Base-by-base conservation (phyloP, 441 rosid genomes). In the Hura crepitans region DNA sequence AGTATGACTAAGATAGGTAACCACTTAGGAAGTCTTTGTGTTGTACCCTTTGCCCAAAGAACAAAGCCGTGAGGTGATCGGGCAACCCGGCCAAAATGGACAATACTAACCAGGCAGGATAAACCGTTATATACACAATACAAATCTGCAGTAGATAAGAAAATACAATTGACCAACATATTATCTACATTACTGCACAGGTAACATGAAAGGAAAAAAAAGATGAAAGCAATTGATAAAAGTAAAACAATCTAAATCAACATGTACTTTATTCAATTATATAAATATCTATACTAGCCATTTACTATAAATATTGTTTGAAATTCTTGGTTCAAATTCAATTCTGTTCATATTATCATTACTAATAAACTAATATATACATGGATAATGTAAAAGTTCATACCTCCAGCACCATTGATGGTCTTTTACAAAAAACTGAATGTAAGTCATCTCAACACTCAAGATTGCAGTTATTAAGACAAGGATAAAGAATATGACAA, bases 341-440 rank as follows among this genome's bases (percentile, higher is more conserved):
- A 28, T 31, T 23, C 30, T 22, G 14, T 46, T 27, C 10, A 37
- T 30, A 27, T 30, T 45, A 49, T 23, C 23, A 30, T 7, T 18
- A 13, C 42, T n/a, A 14, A 30, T 23, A 57, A 49, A 27, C 22
- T 57, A 27, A 46, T 45, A 20, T 12, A 68, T 25, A 35, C 1
- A 33, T 30, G 23, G 55, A 62, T 22, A 45, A 58, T 47, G 35
- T 37, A 77, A 45, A 42, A 51, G 50, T 47, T 59, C 80, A 77
- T 86, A 89, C 97, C 96, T 91, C 97, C 97, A 93, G 96, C 96
- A 93, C 97, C 98, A 93, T 69, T 84, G 76, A 75, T 87, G 97
- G 80, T 93, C 93, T 76, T 91, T 95, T 49, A 83, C 78, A 4
- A 95, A 85, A 28, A 91, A 90, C 74, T 89, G 97, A 75, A 91